Base-by-base conservation (phyloP, 2,329 filamentous ascomycete species). In the Diaporthe eres region DNA sequence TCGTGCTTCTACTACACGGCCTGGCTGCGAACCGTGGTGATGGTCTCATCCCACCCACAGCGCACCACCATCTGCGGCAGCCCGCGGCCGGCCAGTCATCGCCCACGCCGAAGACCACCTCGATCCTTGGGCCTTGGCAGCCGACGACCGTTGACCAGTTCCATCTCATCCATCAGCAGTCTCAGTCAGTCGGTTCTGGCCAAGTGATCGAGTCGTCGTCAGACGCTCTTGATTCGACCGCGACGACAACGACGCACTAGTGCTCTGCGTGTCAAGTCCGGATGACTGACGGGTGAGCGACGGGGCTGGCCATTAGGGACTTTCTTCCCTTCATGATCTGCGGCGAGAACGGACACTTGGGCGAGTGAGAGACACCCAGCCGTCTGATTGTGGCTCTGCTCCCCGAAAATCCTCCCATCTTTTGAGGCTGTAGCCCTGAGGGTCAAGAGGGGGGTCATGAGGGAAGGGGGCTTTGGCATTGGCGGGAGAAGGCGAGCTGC, bases 401-500 rank as follows among this genome's bases (percentile, higher is more conserved):
- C 47, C 47, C 65, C 42, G 49, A 22, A 10, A 65, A 53, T 53
- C 65, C 65, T 68, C 65, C 47, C 65, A 68, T 53, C 31, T 68
- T 53, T 68, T 53, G 65, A 51, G 47, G 65, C 65, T 53, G 47
- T 39, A 25, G 65, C 47, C 65, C 47, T 53, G 31, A 39, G 65
- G 47, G 34, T 67, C 61, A 34, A 37, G 44, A 49, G 61, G n/a
- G 60, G 61, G 44, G 28, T 34, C 28, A 49, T n/a, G 25, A 67
- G 61, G 25, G 13, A 68, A 68, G 47, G 65, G 47, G 65, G 65
- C 47, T n/a, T 53, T 68, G n/a, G 65, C 47, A 68, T 68, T 68
- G 65, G 65, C 47, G 47, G 65, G 65, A 68, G 65, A 68, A 53
- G 65, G 65, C 65, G 65, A 68, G 65, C 13, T 68, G 65, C 65